A percentile compares a stretch with the other conserved stretches of the same genome.
phyloP scores from a whole-genome alignment of 2,329 filamentous ascomycete genomes.

The Phialocephala subalpina region DNA sequence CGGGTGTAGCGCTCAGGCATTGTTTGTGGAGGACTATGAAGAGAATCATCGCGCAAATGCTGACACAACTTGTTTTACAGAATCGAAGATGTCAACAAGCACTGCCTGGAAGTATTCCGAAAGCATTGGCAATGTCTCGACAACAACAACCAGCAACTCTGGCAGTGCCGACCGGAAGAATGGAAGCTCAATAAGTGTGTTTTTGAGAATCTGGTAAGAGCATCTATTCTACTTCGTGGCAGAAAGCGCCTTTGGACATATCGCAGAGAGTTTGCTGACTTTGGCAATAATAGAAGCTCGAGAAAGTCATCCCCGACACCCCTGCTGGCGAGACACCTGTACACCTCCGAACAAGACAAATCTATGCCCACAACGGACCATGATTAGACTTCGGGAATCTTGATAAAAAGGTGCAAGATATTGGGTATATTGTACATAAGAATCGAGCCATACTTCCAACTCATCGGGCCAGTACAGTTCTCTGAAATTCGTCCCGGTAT shows the following conservation, averaged over 20 bases:
- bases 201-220: constrained; percentile 88
- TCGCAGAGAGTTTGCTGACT: background rate
- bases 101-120: constrained; percentile 90
- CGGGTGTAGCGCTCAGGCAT: no score
- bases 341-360: constrained; percentile 73
- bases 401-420: background rate
- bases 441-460: background rate
- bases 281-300: constrained; percentile 67
- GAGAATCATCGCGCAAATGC: background rate
- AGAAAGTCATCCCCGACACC: constrained; percentile 81
- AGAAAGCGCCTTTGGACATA: constrained; percentile 1
- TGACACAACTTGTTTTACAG: constrained; percentile 54
- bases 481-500: background rate
- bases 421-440: constrained; percentile 18
- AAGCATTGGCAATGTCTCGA: constrained; percentile 96
- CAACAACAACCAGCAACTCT: constrained; percentile 97
- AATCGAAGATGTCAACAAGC: constrained; percentile 93
- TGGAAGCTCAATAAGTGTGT: constrained; percentile 94
- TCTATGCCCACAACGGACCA: constrained; percentile 47
- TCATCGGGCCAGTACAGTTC: background rate
- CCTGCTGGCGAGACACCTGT: constrained; percentile 75
- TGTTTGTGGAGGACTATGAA: background rate
- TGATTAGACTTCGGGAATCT: background rate
- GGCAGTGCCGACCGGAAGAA: constrained; percentile 90
- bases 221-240: background rate